These are phyloP conservation scores for Vaccinium myrtillus DNA, from an alignment of 148 eudicot genomes.

Conservation along the genomic window DNA sequence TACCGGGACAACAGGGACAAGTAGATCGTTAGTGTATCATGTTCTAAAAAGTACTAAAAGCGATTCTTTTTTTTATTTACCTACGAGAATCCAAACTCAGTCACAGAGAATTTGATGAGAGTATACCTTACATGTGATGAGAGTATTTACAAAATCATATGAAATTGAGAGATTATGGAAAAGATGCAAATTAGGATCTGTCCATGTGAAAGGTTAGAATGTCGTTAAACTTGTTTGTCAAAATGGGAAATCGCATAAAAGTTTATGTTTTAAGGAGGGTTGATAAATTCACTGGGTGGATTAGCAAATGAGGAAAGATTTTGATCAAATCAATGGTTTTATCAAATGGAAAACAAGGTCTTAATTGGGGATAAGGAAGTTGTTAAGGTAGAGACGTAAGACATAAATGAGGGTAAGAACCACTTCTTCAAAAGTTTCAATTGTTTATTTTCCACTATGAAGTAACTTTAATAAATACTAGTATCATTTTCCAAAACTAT, in stretches of 20 bases:
- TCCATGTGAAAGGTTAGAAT: neutral
- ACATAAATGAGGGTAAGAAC: neutral
- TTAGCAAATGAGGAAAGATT: too few relatives aligned
- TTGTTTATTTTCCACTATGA: neutral
- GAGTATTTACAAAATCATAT: neutral
- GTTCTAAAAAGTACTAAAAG: neutral
- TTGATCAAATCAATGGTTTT: too few relatives aligned
- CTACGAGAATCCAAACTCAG: neutral
- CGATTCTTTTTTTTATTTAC: neutral
- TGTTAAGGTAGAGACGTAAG: neutral
- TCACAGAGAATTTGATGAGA: neutral
- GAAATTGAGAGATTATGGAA: neutral
- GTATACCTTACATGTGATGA: neutral
- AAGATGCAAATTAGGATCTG: neutral
- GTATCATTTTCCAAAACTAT: too few relatives aligned
- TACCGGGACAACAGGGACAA: neutral
- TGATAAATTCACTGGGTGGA: too few relatives aligned
- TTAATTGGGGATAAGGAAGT: neutral
- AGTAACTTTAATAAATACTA: neutral
- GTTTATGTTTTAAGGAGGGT: too few relatives aligned
- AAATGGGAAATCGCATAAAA: too few relatives aligned
- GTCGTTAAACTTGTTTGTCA: too few relatives aligned
- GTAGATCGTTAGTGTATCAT: neutral
- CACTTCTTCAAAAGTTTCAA: neutral
- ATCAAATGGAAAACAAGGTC: too few relatives aligned